Conservation (phyloP, 2,329 filamentous ascomycete species). For the Fusarium coffeatum region DNA sequence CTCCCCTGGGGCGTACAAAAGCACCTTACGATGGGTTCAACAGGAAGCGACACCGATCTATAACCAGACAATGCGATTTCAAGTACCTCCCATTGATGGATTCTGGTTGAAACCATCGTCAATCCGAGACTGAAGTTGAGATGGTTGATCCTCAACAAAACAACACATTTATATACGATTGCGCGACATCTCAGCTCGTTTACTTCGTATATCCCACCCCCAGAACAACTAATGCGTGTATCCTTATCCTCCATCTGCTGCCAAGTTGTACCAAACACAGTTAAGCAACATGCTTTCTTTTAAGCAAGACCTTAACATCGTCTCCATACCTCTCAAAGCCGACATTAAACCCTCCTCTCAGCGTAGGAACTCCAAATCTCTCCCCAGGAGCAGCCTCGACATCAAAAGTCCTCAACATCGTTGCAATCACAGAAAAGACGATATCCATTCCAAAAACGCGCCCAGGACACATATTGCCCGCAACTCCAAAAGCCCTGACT, state of each 20-base stretch:
- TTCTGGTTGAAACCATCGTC: too few relatives aligned
- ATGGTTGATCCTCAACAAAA: too few relatives aligned
- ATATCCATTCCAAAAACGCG: conserved; percentile 48
- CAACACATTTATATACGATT: too few relatives aligned
- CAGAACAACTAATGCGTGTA: background rate
- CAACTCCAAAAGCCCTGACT: conserved; percentile 49
- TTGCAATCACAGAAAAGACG: conserved; percentile 45
- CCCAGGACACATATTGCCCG: conserved; percentile 49
- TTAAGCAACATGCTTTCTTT: conserved; percentile 16
- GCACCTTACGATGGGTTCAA: too few relatives aligned
- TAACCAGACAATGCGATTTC: too few relatives aligned
- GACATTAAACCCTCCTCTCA: conserved; percentile 46
- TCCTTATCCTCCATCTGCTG: background rate
- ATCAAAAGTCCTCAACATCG: conserved; percentile 46
- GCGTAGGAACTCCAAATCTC: conserved; percentile 38
- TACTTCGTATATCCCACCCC: background rate
- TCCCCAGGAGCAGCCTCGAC: conserved; percentile 34
- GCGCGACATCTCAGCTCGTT: background rate
- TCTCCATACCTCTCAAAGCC: conserved; percentile 48
- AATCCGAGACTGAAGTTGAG: too few relatives aligned
- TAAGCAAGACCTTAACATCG: conserved; percentile 45
- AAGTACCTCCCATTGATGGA: too few relatives aligned
- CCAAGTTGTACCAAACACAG: background rate
- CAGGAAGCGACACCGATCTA: too few relatives aligned
- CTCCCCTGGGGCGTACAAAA: too few relatives aligned